These are phyloP conservation scores for Zea luxurians DNA, from an alignment of 176 grass and related monocot genomes.

Conservation along the genomic window DNA sequence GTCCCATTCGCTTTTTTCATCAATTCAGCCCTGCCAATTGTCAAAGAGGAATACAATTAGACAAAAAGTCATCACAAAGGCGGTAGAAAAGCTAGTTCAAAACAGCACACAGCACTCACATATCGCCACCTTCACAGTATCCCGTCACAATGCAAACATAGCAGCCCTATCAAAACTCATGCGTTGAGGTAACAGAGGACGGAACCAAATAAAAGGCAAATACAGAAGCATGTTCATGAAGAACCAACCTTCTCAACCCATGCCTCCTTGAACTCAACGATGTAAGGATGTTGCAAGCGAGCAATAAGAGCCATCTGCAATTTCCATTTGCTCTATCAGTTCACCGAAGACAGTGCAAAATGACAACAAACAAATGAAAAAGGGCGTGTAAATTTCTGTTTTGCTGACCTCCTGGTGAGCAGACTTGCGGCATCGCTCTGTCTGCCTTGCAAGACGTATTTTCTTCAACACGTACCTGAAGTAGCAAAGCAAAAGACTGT, in stretches of 20 bases:
- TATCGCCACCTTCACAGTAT: constrained; percentile 98
- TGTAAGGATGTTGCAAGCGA: constrained; percentile 89
- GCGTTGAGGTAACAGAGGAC: constrained; percentile 35
- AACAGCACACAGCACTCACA: constrained; percentile 61
- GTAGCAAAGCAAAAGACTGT: constrained; percentile 36
- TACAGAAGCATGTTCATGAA: constrained; percentile 1
- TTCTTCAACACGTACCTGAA: constrained; percentile 96
- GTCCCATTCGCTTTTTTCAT: constrained; percentile 94
- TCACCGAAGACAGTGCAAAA: neutral
- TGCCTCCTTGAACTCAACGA: constrained; percentile 97
- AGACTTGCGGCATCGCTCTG: constrained; percentile 88
- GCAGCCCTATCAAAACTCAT: constrained; percentile 60
- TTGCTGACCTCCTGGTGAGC: constrained; percentile 89
- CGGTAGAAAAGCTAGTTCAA: constrained; percentile 25
- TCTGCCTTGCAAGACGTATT: constrained; percentile 88
- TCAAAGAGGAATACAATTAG: constrained; percentile 30
- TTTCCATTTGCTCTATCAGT: constrained; percentile 34
- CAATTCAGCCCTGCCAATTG: constrained; percentile 80
- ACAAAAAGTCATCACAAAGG: neutral
- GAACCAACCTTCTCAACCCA: constrained; percentile 97
- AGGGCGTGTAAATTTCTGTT: neutral
- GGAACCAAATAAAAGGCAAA: constrained; percentile 26
- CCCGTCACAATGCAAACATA: constrained; percentile 99
- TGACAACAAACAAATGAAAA: neutral
- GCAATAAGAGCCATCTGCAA: constrained; percentile 97